Conservation (phyloP, 176 grass and related monocot genomes). For the Paspalum vaginatum region DNA sequence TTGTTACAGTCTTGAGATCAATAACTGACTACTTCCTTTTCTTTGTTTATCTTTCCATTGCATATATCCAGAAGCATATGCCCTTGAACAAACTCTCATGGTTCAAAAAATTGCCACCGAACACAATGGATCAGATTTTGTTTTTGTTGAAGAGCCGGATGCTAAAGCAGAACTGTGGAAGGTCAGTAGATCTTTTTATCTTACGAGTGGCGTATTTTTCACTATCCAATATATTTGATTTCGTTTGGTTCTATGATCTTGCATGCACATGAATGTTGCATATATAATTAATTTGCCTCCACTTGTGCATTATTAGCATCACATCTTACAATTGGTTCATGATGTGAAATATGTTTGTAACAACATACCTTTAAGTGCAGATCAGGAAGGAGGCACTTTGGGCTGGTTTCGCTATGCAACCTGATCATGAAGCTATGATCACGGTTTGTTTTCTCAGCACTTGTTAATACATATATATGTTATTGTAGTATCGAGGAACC, state of each 20-base stretch:
- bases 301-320: not conserved
- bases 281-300: not conserved
- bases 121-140: conserved; percentile 89
- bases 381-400: conserved; percentile 97
- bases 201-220: conserved; percentile 7
- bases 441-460: conserved; percentile 69
- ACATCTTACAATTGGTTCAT: not conserved
- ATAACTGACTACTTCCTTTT: conserved; percentile 17
- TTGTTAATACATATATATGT: conserved; percentile 33
- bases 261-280: not conserved
- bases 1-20: conserved; percentile 29
- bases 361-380: conserved; percentile 43
- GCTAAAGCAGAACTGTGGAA: conserved; percentile 90
- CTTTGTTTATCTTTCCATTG: conserved; percentile 23
- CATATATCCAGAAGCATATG: conserved; percentile 83
- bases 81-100: conserved; percentile 81
- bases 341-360: conserved; percentile 38
- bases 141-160: conserved; percentile 80
- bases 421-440: conserved; percentile 85
- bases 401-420: conserved; percentile 95
- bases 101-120: conserved; percentile 93
- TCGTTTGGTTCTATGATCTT: conserved; percentile 10
- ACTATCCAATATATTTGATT: not conserved
- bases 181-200: conserved; percentile 47
- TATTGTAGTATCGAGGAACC: not conserved